These are phyloP conservation scores for Clitopilus passeckerianus DNA, from an alignment of 768 basidiomycete species.

Conservation along the genomic window DNA sequence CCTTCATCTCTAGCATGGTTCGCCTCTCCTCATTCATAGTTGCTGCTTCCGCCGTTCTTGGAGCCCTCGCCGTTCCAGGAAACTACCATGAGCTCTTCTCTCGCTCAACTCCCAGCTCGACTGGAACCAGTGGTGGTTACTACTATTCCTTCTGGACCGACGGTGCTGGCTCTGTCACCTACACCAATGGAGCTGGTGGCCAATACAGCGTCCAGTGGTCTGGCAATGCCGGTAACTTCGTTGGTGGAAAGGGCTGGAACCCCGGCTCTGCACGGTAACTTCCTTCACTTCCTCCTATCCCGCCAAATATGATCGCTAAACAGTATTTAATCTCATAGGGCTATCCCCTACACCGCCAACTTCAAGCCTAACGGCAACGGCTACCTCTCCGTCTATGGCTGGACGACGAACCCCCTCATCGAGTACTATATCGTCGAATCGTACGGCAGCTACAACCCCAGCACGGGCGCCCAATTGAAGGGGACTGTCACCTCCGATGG, in stretches of 20 bases:
- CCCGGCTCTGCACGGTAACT: conserved; percentile 24
- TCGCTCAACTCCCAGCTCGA: conserved; percentile 18
- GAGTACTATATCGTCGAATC: conserved; percentile 44
- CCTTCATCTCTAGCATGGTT: not conserved
- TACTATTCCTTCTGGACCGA: conserved; percentile 35
- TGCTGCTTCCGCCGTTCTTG: conserved; percentile 11
- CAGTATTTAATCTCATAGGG: conserved; percentile 13
- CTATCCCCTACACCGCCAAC: conserved; percentile 30
- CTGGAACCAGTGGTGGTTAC: conserved; percentile 26
- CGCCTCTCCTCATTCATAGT: conserved; percentile 9
- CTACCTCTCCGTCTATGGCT: conserved; percentile 42
- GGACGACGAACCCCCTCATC: conserved; percentile 39
- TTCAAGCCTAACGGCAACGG: conserved; percentile 33
- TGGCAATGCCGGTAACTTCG: conserved; percentile 26
- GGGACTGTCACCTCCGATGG: conserved; percentile 38
- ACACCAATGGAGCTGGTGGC: conserved; percentile 25
- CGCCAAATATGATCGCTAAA: not conserved
- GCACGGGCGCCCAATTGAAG: conserved; percentile 20
- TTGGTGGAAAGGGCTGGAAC: conserved; percentile 36
- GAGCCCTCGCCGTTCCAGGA: conserved; percentile 14
- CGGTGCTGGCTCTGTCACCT: conserved; percentile 19
- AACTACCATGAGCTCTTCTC: conserved; percentile 14
- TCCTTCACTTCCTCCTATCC: not conserved
- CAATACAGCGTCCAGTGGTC: conserved; percentile 27
- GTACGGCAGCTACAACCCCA: conserved; percentile 36